Base-by-base conservation (phyloP, 352 stramenopile species). In the Globisporangium nodosum region DNA sequence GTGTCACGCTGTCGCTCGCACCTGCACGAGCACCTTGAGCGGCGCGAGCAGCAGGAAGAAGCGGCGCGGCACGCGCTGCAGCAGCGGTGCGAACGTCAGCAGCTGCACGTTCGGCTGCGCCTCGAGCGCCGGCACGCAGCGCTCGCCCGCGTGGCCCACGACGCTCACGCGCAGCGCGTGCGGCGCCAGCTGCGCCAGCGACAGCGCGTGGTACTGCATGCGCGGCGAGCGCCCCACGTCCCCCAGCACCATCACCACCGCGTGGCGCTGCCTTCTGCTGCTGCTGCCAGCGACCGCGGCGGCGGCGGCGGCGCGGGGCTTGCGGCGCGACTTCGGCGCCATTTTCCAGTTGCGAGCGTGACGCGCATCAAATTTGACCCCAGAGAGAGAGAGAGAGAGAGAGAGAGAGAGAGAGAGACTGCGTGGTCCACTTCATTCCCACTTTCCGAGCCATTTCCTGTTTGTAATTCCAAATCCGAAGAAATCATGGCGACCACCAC, bases 121-220 rank as follows among this genome's bases (percentile, higher is more conserved):
- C 40, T 74, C 69, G 24, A 94, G 64, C 54, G 83, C 78, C 16
- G 81, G 79, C n/a, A 96, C 78, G 65, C 89, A 98, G 31, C 61
- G 63, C 67, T 98, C 89, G 66, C 94, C 95, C 6, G 75, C 76
- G 77, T 98, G 98, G 11, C 97, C 97, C 52, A 99, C 66, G 9
- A 99, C 70, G 45, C 90, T 96, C 52, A 97, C 88, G 43, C 43
- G 43, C 16, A 47, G 42, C 21, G 63, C 73, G 58, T 88, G 60
- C 5, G 60, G 65, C 27, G 74, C 72, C 63, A 87, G 69, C 15
- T 90, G 71, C 20, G 97, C 84, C 12, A 99, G 73, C 18, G 96
- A 99, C 37, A 98, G 62, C 40, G 94, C 90, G 71, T 99, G 97
- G 73, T 99, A 99, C 74, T 99, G 97, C 97, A 99, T 99, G 20